Evolutionary conservation across 441 rosid genomes (phyloP).

Genomic region (Pelargonium cotyledonis): DNA sequence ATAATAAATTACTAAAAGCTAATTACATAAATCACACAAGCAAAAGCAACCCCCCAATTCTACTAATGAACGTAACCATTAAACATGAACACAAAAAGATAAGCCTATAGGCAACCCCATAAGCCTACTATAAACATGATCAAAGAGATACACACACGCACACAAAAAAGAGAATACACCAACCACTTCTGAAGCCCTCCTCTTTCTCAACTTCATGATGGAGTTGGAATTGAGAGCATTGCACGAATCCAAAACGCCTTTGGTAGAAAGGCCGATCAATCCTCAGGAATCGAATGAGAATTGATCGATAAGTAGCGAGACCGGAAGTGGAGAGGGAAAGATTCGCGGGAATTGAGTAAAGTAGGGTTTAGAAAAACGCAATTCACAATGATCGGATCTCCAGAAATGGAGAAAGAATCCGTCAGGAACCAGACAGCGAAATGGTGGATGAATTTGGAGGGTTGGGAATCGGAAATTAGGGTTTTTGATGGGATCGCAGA

Average conservation of each 20-base stretch:
- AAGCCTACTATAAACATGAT: neutral
- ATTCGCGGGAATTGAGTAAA: conserved; percentile 13
- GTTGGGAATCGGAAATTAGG: conserved; percentile 33
- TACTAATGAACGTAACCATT: no score
- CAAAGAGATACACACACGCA: neutral
- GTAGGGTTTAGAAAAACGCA: conserved; percentile 10
- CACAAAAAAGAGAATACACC: conserved; percentile 19
- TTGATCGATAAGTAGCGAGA: conserved; percentile 31
- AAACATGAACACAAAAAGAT: no score
- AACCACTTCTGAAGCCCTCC: conserved; percentile 86
- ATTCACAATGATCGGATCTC: conserved; percentile 30
- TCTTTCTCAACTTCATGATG: conserved; percentile 71
- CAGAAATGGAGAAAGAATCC: neutral
- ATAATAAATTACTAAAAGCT: no score
- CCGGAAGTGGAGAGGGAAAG: conserved; percentile 8
- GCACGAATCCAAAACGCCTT: conserved; percentile 25
- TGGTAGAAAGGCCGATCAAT: conserved; percentile 35
- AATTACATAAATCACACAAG: no score
- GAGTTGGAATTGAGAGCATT: conserved; percentile 44
- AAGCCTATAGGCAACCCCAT: no score
- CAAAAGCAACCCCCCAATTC: no score
- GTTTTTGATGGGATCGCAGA: conserved; percentile 40
- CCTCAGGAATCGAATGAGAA: conserved; percentile 33
- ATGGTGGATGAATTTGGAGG: conserved; percentile 1
- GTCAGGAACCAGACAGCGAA: neutral